Evolutionary conservation across 2,329 filamentous ascomycete genomes (phyloP).

Genomic region (Colletotrichum lupini): DNA sequence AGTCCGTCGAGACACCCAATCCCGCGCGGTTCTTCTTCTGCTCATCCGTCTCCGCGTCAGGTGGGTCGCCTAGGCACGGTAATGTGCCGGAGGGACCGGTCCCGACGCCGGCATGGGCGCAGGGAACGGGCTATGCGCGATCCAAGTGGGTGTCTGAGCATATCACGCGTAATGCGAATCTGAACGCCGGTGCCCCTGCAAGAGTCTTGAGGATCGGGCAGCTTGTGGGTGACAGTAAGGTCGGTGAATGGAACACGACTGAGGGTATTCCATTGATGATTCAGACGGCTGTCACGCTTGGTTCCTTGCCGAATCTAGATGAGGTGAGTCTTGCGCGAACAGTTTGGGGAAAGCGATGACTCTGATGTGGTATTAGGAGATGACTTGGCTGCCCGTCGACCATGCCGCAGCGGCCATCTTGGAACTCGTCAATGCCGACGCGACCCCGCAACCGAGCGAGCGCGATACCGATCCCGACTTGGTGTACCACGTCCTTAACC

Average conservation of each 20-base stretch:
- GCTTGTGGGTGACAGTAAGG: constrained; percentile 51
- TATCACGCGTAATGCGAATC: constrained; percentile 42
- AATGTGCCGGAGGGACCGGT: neutral
- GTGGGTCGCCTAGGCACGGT: constrained; percentile 49
- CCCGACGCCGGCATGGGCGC: neutral
- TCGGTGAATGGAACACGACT: constrained; percentile 58
- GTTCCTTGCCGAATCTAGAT: constrained; percentile 55
- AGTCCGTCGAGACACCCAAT: constrained; percentile 39
- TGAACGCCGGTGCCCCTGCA: constrained; percentile 17
- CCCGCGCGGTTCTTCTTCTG: constrained; percentile 12
- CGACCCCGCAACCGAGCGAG: constrained; percentile 25
- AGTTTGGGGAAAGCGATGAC: neutral
- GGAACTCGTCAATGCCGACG: constrained; percentile 40
- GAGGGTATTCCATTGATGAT: constrained; percentile 62
- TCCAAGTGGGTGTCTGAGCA: constrained; percentile 61
- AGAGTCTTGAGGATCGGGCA: constrained; percentile 53
- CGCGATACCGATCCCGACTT: constrained; percentile 36
- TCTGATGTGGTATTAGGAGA: neutral
- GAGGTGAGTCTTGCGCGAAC: constrained; percentile 39
- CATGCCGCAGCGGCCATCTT: constrained; percentile 44
- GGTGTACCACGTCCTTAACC: constrained; percentile 64
- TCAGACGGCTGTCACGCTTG: constrained; percentile 54
- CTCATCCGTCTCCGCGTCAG: constrained; percentile 15
- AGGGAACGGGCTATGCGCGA: neutral
- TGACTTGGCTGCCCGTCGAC: constrained; percentile 49